Evolutionary conservation across 768 basidiomycete genomes (phyloP), one percentile per base, ranked within the genome.

Genomic region (Trametes coccinea): DNA sequence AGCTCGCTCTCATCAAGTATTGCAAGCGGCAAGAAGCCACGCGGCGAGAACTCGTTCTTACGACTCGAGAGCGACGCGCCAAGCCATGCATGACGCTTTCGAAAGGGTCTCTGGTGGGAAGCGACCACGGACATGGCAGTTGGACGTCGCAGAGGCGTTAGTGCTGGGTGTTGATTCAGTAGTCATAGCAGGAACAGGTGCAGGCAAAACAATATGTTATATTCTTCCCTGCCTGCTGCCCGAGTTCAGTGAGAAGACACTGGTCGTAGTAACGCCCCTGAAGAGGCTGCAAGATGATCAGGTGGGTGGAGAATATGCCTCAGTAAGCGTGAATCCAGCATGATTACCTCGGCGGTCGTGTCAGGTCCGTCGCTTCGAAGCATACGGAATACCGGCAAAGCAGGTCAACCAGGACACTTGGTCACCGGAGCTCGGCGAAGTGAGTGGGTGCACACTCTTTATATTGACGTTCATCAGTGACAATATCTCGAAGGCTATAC

Each of bases 171-270:
- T 67, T 5, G 64, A 67, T 47, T 53, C 29, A 5, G 31, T 63
- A 2, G 61, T 63, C 3, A 61, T 69, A 40, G 68, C 65, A 2
- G 52, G 56, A 5, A 66, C 65, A 17, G 63, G 67, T 27, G 48
- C 66, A 13, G 66, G 66, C 40, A 72, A 70, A 53, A 72, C 68
- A 3, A 64, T 66, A 33, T 66, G 70, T 2, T 69, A 68, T 47
- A 40, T 67, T 14, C 58, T 70, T 55, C 69, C 67, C 1, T 54
- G 67, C 4, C 51, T 72, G 9, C 33, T 59, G 4, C 52, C 67
- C 8, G 31, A 51, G 8, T 50, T 48, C 39, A 41, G 53, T 14
- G 5, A 58, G 44, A 62, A 57, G 17, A 62, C 44, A 9, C 33
- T 67, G 1, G 33, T 69, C 4, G 54, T 70, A 4, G 60, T 70